Conservation (phyloP, 2,329 filamentous ascomycete genomes). For the Ascochyta lentis region DNA sequence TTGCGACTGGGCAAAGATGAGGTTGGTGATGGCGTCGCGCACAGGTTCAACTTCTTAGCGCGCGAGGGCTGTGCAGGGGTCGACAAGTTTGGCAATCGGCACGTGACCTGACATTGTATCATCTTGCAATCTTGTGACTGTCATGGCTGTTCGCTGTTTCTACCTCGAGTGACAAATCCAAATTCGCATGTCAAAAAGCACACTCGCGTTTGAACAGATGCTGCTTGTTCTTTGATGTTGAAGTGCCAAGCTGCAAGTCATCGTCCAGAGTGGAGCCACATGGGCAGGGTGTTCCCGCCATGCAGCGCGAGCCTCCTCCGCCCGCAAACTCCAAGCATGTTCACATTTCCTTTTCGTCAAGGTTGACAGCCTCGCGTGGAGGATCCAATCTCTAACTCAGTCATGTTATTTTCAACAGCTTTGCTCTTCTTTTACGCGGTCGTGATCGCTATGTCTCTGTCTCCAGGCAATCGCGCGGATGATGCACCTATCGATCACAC, state of each 20-base stretch:
- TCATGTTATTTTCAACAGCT: no score
- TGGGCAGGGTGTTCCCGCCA: not conserved
- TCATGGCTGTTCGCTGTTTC: no score
- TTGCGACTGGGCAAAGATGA: not conserved
- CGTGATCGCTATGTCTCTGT: not conserved
- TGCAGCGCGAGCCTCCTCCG: not conserved
- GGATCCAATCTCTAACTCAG: not conserved
- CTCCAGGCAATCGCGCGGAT: not conserved
- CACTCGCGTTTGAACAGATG: not conserved
- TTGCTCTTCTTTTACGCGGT: not conserved
- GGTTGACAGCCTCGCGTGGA: not conserved
- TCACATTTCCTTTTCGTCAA: not conserved
- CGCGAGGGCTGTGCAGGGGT: not conserved
- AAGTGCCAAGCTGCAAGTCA: not conserved
- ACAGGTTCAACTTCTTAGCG: slow-evolving; percentile 13
- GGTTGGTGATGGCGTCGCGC: slow-evolving; percentile 8
- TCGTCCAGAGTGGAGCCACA: not conserved
- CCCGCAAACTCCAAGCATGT: not conserved
- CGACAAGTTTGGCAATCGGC: not conserved
- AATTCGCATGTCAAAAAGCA: no score
- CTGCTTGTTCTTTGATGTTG: not conserved
- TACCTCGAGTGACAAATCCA: no score
- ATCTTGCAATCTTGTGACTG: not conserved
- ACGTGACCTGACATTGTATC: not conserved
- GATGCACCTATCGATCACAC: not conserved